Conservation (phyloP, 768 basidiomycete genomes). For the Termitomyces sp. region DNA sequence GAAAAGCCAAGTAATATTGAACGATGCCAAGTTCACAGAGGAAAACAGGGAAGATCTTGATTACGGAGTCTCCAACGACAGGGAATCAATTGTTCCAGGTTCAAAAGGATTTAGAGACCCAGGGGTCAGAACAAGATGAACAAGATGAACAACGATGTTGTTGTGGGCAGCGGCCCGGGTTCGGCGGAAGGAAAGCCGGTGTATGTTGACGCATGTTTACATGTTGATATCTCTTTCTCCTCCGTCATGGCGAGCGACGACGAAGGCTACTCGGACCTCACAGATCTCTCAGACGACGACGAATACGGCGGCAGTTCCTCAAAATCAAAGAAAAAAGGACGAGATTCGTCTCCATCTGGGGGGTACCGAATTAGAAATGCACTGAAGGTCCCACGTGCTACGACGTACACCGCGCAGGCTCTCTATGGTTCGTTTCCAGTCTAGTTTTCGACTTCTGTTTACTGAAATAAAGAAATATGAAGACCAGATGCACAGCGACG, state of each 20-base stretch:
- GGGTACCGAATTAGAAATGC: slow-evolving; percentile 41
- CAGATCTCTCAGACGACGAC: slow-evolving; percentile 28
- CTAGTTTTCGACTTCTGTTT: too few species aligned
- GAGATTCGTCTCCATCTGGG: background rate
- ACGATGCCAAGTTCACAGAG: too few species aligned
- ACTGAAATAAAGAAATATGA: background rate
- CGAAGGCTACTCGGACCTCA: slow-evolving; percentile 33
- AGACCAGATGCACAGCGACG: slow-evolving; percentile 65
- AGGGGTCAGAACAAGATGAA: too few species aligned
- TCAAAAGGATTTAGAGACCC: too few species aligned
- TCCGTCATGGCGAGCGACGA: slow-evolving; percentile 23
- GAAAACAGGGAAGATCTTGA: too few species aligned
- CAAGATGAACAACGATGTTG: too few species aligned
- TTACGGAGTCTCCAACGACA: too few species aligned
- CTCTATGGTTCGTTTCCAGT: slow-evolving; percentile 46
- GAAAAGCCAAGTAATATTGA: too few species aligned
- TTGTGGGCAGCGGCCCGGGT: too few species aligned
- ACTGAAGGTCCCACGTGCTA: slow-evolving; percentile 54
- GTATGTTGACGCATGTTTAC: slow-evolving; percentile 13
- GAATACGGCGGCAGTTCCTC: slow-evolving; percentile 3
- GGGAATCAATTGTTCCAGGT: too few species aligned
- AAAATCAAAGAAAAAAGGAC: slow-evolving; percentile 19
- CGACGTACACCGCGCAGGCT: slow-evolving; percentile 63
- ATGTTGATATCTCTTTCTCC: background rate
- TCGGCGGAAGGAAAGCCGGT: background rate